Conservation (phyloP, 257 asterid species). For the Primulina tabacum region DNA sequence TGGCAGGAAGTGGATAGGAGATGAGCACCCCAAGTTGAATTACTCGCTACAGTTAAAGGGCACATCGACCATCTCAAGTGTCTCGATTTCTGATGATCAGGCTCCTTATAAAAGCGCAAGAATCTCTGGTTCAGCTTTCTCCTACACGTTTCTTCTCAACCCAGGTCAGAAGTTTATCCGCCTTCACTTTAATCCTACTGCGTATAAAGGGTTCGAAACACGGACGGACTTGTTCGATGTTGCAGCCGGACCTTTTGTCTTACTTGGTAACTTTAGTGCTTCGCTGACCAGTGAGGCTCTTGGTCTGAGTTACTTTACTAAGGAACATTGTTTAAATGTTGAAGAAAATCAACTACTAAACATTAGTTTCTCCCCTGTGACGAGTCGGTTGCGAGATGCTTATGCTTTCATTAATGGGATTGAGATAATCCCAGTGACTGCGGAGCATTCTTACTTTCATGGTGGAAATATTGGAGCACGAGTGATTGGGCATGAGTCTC, state of each 20-base stretch:
- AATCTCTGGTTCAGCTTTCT: constrained; percentile 1
- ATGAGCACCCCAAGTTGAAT: constrained; percentile 13
- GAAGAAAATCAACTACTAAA: constrained; percentile 5
- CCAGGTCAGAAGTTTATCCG: constrained; percentile 5
- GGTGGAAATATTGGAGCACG: not conserved
- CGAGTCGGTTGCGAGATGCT: not conserved
- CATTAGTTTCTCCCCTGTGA: not conserved
- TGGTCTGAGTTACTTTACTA: not conserved
- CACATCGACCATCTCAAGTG: constrained; percentile 30
- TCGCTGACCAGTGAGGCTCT: not conserved
- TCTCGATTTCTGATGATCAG: not conserved
- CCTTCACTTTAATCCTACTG: not conserved
- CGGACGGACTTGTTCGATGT: constrained; percentile 1
- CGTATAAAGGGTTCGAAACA: not conserved
- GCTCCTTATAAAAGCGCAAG: not conserved
- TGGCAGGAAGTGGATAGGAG: constrained; percentile 36
- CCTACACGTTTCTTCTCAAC: not conserved
- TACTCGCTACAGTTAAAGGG: constrained; percentile 20
- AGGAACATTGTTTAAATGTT: constrained; percentile 1
- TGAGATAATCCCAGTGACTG: not conserved
- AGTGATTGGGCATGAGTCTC: constrained; percentile 6
- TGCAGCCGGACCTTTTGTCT: not conserved
- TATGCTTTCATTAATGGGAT: constrained; percentile 15
- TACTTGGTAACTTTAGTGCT: constrained; percentile 13
- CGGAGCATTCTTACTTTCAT: not conserved